phyloP scores from a whole-genome alignment of 257 asterid genomes.

The Jaltomata sinuosa region DNA sequence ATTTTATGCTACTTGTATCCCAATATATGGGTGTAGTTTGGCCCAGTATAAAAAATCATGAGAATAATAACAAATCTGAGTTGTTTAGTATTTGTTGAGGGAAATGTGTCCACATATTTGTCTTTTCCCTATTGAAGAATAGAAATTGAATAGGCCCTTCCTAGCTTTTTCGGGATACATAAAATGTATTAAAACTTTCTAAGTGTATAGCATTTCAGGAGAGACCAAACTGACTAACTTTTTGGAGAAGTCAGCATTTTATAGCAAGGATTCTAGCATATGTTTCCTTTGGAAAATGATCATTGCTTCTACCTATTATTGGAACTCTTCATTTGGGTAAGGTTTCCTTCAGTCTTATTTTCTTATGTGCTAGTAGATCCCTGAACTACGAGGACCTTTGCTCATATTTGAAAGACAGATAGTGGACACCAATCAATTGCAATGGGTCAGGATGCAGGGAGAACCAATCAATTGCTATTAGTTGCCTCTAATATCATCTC shows the following conservation, averaged over 20 bases:
- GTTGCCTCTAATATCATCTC: not conserved
- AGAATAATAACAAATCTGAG: not conserved
- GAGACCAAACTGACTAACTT: not conserved
- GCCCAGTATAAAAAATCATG: not conserved
- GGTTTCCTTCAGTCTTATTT: not conserved
- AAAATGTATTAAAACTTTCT: not conserved
- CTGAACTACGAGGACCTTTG: not conserved
- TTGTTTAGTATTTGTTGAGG: not conserved
- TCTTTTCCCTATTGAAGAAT: not conserved
- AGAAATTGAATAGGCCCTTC: not conserved
- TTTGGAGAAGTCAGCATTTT: not conserved
- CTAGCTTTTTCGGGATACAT: not conserved
- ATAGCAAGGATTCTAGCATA: not conserved
- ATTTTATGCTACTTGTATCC: not conserved
- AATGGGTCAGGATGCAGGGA: not conserved
- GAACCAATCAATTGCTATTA: not conserved
- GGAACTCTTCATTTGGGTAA: not conserved
- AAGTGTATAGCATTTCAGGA: not conserved
- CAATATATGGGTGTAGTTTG: not conserved
- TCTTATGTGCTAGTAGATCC: not conserved
- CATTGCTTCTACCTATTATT: not conserved
- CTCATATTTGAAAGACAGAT: not conserved
- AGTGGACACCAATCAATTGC: not conserved
- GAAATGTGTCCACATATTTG: not conserved
- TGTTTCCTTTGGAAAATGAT: not conserved